Evolutionary conservation across 2,329 filamentous ascomycete species (phyloP).

Genomic region (Penicillium hesseltinei): DNA sequence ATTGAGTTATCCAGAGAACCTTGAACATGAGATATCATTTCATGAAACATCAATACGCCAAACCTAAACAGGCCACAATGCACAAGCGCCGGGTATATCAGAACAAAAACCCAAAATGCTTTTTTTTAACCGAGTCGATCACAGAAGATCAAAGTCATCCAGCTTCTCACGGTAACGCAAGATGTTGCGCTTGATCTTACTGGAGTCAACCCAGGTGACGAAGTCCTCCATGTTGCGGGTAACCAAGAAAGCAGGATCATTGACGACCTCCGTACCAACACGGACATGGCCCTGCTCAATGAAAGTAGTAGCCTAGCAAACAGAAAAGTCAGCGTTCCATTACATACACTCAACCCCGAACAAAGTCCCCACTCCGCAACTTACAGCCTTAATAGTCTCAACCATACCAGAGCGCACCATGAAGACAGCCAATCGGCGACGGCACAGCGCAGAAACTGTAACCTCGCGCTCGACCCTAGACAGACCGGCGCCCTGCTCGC

Average conservation of each 20-base stretch:
- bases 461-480: conserved; percentile 77
- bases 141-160: conserved; percentile 92
- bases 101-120: conserved; percentile 24
- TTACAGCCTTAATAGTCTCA: conserved; percentile 77
- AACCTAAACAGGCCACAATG: conserved; percentile 16
- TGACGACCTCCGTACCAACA: conserved; percentile 85
- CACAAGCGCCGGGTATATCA: conserved; percentile 28
- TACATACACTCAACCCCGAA: neutral
- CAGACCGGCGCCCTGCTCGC: conserved; percentile 70
- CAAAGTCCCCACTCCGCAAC: conserved; percentile 15
- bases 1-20: neutral
- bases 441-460: conserved; percentile 84
- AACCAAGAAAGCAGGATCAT: conserved; percentile 85
- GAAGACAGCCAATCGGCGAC: conserved; percentile 79
- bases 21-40: conserved; percentile 5
- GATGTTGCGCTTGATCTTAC: conserved; percentile 96
- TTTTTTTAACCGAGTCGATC: conserved; percentile 30
- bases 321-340: neutral
- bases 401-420: conserved; percentile 92
- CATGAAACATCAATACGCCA: conserved; percentile 11
- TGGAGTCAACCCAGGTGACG: conserved; percentile 92
- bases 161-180: conserved; percentile 92
- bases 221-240: conserved; percentile 92
- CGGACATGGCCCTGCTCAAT: conserved; percentile 93
- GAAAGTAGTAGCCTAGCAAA: conserved; percentile 59